phyloP scores from a whole-genome alignment of 306 rosid genomes.

The Lablab purpureus region DNA sequence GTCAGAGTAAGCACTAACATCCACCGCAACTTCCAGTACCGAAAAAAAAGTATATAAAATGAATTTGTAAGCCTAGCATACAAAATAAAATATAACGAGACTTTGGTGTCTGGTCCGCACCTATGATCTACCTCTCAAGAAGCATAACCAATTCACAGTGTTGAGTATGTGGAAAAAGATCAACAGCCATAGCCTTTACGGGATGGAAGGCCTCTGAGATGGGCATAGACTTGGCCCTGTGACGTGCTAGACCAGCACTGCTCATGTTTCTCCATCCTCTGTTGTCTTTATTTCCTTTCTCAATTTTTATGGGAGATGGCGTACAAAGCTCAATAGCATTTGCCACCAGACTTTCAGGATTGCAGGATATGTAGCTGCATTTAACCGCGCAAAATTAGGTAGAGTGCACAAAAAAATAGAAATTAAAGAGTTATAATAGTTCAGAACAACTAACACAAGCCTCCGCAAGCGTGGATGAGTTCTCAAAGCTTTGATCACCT shows the following conservation, averaged over 20 bases:
- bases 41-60: slow-evolving; percentile 28
- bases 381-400: slow-evolving; percentile 47
- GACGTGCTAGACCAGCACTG: slow-evolving; percentile 86
- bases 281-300: slow-evolving; percentile 82
- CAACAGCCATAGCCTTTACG: slow-evolving; percentile 90
- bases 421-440: slow-evolving; percentile 30
- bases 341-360: slow-evolving; percentile 94
- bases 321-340: slow-evolving; percentile 97
- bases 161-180: slow-evolving; percentile 90
- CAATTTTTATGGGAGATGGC: slow-evolving; percentile 71
- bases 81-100: slow-evolving; percentile 13
- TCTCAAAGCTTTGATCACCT: slow-evolving; percentile 93
- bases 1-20: slow-evolving; percentile 24
- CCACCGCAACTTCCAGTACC: neutral
- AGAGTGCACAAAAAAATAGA: slow-evolving; percentile 28
- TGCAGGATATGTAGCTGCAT: slow-evolving; percentile 95
- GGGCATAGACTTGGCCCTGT: slow-evolving; percentile 93
- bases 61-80: slow-evolving; percentile 37
- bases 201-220: slow-evolving; percentile 88
- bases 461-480: slow-evolving; percentile 75
- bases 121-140: slow-evolving; percentile 69
- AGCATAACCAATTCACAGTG: slow-evolving; percentile 98
- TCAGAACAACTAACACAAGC: slow-evolving; percentile 80
- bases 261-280: slow-evolving; percentile 96
- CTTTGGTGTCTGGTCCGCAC: neutral